These are phyloP conservation scores for Psilocybe sp. DNA, from an alignment of 768 basidiomycete genomes.

Conservation along the genomic window DNA sequence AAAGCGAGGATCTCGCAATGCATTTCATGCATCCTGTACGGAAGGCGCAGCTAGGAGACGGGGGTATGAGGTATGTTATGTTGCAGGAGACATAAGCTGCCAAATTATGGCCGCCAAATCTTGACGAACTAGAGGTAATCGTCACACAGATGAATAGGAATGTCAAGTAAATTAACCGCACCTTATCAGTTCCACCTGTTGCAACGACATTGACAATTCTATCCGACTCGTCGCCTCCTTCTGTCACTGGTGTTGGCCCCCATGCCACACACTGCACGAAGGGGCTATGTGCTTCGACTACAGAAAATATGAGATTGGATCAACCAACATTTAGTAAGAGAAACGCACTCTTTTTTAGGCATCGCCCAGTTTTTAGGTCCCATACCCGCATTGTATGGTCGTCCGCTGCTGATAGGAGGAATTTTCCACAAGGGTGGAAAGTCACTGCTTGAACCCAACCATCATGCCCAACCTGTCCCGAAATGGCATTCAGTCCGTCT, in stretches of 20 bases:
- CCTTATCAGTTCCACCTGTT: conserved; percentile 65
- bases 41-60: background rate
- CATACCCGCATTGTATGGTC: conserved; percentile 90
- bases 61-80: background rate
- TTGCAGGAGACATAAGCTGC: background rate
- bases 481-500: conserved; percentile 7
- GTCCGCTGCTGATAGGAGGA: conserved; percentile 86
- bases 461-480: conserved; percentile 67
- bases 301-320: background rate
- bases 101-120: conserved; percentile 19
- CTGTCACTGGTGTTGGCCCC: conserved; percentile 48
- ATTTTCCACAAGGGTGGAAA: conserved; percentile 90
- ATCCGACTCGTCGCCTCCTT: conserved; percentile 42
- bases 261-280: conserved; percentile 82
- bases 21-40: too few relatives aligned
- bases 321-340: background rate
- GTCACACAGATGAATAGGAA: background rate
- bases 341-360: conserved; percentile 56
- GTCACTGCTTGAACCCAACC: conserved; percentile 88
- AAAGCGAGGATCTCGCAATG: too few relatives aligned
- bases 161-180: background rate
- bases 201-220: conserved; percentile 70
- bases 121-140: conserved; percentile 17
- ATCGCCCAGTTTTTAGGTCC: conserved; percentile 84
- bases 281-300: conserved; percentile 80